Base-by-base conservation (phyloP, 1,284 basidiomycete genomes). In the Marasmius sp. region DNA sequence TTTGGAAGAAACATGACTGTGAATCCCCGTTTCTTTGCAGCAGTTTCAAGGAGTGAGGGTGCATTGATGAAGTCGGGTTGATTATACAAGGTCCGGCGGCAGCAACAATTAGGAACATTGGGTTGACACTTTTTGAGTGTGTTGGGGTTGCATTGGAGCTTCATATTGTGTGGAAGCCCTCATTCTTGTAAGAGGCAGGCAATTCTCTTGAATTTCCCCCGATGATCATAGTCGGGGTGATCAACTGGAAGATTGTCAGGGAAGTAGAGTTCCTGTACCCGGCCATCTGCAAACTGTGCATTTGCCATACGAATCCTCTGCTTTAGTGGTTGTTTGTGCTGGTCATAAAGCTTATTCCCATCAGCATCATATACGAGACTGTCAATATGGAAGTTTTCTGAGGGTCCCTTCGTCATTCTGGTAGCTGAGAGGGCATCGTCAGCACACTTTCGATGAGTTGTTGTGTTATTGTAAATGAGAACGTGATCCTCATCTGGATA, bases 381-480 rank as follows among this genome's bases (percentile, higher is more conserved):
- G 12, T 64, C 55, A n/a, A 69, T 59, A 6, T 62, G 20, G 51
- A 51, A 67, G 34, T 22, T 18, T 37, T 34, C 41, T 36, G 65
- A 52, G 14, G 62, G 52, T 27, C 27, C 27, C 43, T 69, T 66
- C 0, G 73, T 67, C 72, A 66, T 66, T 22, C 62, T 56, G 4
- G 59, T 34, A 8, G 62, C 62, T 20, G 72, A 74, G 1, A 76
- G 66, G 10, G 74, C 69, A 66, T 72, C 68, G 0, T 68, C 66
- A 3, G 72, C 64, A 10, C 69, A 70, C 57, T 77, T 77, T 1
- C 64, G 65, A 64, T 79, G 74, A 27, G 67, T 76, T 0, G 71
- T 65, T 10, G 77, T 76, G 65, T 80, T 79, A 64, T 80, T 71
- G 60, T 72, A 77, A 12, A 77, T 57, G 52, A 79, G 72, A 12